Percentiles rank a stretch among this genome's conserved stretches.
Conservation (phyloP, 192 early-diverging fungal genomes). For the Powellomyces hirtus region DNA sequence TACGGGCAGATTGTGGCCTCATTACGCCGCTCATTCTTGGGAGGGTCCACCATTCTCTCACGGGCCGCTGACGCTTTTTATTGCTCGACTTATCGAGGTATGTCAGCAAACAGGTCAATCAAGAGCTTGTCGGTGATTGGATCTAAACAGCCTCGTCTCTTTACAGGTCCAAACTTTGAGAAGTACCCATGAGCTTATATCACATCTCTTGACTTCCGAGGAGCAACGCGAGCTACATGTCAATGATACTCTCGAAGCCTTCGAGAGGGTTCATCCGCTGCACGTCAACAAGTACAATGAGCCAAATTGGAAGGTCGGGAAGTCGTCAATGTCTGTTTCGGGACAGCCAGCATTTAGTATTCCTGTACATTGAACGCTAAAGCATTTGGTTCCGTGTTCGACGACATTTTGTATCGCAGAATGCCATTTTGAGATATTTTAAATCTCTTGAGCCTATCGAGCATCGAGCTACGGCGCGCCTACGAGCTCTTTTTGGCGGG, state of each 20-base stretch:
- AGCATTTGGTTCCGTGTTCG: background rate
- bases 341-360: background rate
- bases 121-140: background rate
- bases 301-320: slow-evolving; percentile 35
- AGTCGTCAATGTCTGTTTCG: background rate
- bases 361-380: no score
- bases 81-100: slow-evolving; percentile 36
- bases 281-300: slow-evolving; percentile 24
- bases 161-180: slow-evolving; percentile 27
- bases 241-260: slow-evolving; percentile 13
- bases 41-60: slow-evolving; percentile 29
- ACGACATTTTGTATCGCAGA: slow-evolving; percentile 18
- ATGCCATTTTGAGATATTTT: slow-evolving; percentile 26
- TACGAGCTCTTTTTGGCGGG: slow-evolving; percentile 34
- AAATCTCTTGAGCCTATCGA: slow-evolving; percentile 29
- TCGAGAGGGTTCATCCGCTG: slow-evolving; percentile 22
- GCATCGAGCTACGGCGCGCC: slow-evolving; percentile 27
- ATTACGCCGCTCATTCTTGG: slow-evolving; percentile 44
- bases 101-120: background rate
- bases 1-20: slow-evolving; percentile 50
- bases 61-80: slow-evolving; percentile 14
- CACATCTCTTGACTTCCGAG: slow-evolving; percentile 32
- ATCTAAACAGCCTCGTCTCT: background rate
- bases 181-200: slow-evolving; percentile 22
- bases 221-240: slow-evolving; percentile 38